phyloP scores from a whole-genome alignment of 2,329 filamentous ascomycete species.

The Paracoccidioides brasiliensis region DNA sequence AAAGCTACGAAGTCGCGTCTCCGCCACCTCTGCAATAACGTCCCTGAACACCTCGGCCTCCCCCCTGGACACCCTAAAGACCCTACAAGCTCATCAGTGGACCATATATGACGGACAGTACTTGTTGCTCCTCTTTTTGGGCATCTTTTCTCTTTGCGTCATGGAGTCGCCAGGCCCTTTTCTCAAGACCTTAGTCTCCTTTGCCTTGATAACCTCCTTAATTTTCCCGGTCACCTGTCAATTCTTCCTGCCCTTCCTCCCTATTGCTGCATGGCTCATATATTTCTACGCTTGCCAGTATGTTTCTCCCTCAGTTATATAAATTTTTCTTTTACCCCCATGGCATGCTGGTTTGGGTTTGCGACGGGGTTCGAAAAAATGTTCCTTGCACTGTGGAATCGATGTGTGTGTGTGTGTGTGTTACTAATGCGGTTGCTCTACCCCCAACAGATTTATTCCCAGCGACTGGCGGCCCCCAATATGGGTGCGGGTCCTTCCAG shows the following conservation, averaged over 20 bases:
- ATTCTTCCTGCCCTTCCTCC: conserved; percentile 77
- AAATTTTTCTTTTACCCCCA: not conserved
- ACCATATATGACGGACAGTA: conserved; percentile 77
- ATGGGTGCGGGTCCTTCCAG: conserved; percentile 87
- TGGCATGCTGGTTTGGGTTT: not conserved
- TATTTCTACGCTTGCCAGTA: conserved; percentile 92
- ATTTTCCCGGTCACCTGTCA: conserved; percentile 76
- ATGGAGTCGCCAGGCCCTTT: conserved; percentile 66
- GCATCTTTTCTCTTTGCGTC: conserved; percentile 71
- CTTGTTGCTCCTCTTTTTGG: conserved; percentile 56
- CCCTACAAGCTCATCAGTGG: conserved; percentile 68
- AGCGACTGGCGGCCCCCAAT: conserved; percentile 81
- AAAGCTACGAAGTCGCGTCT: conserved; percentile 52
- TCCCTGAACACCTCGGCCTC: conserved; percentile 71
- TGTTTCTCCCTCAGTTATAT: conserved; percentile 30
- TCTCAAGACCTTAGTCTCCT: conserved; percentile 59
- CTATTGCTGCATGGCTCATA: conserved; percentile 73
- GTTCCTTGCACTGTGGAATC: not conserved
- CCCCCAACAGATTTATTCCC: conserved; percentile 60
- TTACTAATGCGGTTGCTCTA: not conserved
- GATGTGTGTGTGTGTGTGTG: not conserved
- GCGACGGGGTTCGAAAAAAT: not conserved
- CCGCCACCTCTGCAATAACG: conserved; percentile 59
- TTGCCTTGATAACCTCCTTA: conserved; percentile 54
- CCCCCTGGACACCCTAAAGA: conserved; percentile 60